These are phyloP conservation scores for Metschnikowia picachoensis DNA, from an alignment of 805 yeast genomes.

Conservation along the genomic window DNA sequence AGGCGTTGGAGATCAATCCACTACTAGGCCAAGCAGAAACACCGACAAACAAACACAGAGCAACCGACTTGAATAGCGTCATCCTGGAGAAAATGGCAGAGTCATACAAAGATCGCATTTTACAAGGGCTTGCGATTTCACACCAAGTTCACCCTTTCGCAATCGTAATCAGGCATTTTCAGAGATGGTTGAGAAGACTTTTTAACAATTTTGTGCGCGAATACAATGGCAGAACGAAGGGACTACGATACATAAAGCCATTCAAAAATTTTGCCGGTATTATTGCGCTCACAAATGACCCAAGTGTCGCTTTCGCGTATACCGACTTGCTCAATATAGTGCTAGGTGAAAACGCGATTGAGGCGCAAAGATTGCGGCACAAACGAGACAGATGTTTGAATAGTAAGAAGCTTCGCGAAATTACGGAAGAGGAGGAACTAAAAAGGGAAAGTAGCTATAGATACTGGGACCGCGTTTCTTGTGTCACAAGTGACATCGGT, in stretches of 20 bases:
- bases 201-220: conserved; percentile 32
- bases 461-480: conserved; percentile 34
- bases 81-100: conserved; percentile 23
- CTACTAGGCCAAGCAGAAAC: conserved; percentile 7
- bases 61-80: conserved; percentile 16
- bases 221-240: conserved; percentile 21
- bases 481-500: conserved; percentile 21
- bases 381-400: conserved; percentile 9
- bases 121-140: conserved; percentile 20
- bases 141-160: conserved; percentile 25
- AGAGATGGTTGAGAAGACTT: conserved; percentile 33
- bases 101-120: conserved; percentile 21
- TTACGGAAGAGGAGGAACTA: conserved; percentile 14
- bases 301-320: conserved; percentile 16
- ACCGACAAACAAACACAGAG: conserved; percentile 1
- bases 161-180: conserved; percentile 27
- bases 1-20: conserved; percentile 11
- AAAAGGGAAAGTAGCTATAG: conserved; percentile 27
- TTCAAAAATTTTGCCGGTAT: conserved; percentile 24
- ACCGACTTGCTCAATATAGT: conserved; percentile 25
- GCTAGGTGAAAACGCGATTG: conserved; percentile 25
- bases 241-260: conserved; percentile 11
- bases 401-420: conserved; percentile 12
- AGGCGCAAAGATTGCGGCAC: conserved; percentile 14
- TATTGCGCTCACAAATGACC: conserved; percentile 20